Percentiles rank a stretch among this genome's conserved stretches.
Conservation (phyloP, 2,329 filamentous ascomycete species). For the Ophiostoma sp. region DNA sequence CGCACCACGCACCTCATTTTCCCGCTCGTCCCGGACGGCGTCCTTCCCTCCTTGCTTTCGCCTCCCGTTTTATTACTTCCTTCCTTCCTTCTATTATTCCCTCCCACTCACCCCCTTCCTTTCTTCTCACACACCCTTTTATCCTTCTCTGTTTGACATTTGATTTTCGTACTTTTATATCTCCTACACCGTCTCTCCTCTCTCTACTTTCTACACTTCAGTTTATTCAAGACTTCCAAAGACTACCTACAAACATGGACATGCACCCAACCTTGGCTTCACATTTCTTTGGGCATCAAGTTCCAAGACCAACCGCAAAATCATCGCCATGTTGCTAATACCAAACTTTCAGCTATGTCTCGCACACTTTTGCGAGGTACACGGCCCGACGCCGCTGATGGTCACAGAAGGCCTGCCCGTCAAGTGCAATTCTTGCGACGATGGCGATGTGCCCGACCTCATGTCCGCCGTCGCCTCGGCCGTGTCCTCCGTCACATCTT, state of each 20-base stretch:
- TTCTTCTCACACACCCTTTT: neutral
- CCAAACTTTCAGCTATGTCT: conserved; percentile 61
- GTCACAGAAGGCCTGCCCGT: conserved; percentile 67
- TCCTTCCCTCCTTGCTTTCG: conserved; percentile 9
- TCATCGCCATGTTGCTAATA: conserved; percentile 41
- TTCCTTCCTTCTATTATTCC: neutral
- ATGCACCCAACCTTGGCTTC: neutral
- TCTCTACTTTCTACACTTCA: neutral
- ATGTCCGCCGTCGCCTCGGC: conserved; percentile 39
- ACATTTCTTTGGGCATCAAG: neutral
- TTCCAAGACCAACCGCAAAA: neutral
- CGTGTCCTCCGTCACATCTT: conserved; percentile 36
- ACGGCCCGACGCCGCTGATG: conserved; percentile 69
- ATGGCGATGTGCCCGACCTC: conserved; percentile 42
- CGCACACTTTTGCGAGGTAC: conserved; percentile 69
- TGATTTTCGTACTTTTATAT: neutral
- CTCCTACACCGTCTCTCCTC: neutral
- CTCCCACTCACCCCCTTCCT: neutral
- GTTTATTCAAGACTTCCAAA: neutral
- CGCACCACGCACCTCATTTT: conserved; percentile 11
- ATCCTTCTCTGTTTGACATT: neutral
- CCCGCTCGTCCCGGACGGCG: conserved; percentile 5
- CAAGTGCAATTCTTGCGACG: conserved; percentile 60
- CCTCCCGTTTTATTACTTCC: conserved; percentile 13
- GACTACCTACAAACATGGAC: neutral